Conservation (phyloP, 1,139 yeast species). For the Ogataea hybrid region DNA sequence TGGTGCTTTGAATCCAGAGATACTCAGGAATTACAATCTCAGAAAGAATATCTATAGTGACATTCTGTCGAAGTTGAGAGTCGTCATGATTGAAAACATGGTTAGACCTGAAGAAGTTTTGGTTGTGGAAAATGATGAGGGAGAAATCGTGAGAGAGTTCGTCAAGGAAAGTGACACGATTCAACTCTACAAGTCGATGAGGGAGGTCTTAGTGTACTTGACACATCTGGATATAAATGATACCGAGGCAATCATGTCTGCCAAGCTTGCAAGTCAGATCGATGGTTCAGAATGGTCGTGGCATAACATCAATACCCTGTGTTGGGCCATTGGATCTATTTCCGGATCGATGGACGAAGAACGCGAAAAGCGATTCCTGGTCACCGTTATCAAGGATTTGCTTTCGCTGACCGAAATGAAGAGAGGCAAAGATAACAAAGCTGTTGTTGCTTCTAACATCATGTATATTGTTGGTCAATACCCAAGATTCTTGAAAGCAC, state of each 20-base stretch:
- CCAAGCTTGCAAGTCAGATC: constrained; percentile 84
- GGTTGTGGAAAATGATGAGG: constrained; percentile 97
- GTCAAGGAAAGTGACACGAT: constrained; percentile 97
- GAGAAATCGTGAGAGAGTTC: constrained; percentile 96
- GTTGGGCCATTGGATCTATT: constrained; percentile 99
- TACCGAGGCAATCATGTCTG: constrained; percentile 91
- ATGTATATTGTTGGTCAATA: constrained; percentile 99
- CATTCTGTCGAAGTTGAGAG: constrained; percentile 75
- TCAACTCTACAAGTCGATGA: constrained; percentile 89
- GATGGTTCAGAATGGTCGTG: constrained; percentile 99
- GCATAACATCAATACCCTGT: constrained; percentile 93
- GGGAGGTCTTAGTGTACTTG: constrained; percentile 91
- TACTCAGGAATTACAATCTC: constrained; percentile 71
- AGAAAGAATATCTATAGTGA: constrained; percentile 81
- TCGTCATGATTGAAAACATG: constrained; percentile 94
- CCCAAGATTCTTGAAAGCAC: constrained; percentile 95
- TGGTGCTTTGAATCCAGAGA: constrained; percentile 86
- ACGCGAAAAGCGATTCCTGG: constrained; percentile 91
- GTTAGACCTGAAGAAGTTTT: constrained; percentile 98
- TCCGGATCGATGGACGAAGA: constrained; percentile 99
- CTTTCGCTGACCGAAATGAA: constrained; percentile 92
- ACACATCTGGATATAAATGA: constrained; percentile 95
- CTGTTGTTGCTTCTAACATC: constrained; percentile 97
- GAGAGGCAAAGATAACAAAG: constrained; percentile 96
- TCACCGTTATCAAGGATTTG: constrained; percentile 87